Base-by-base conservation (phyloP, 2,329 filamentous ascomycete genomes). In the Basipetospora chlamydospora region DNA sequence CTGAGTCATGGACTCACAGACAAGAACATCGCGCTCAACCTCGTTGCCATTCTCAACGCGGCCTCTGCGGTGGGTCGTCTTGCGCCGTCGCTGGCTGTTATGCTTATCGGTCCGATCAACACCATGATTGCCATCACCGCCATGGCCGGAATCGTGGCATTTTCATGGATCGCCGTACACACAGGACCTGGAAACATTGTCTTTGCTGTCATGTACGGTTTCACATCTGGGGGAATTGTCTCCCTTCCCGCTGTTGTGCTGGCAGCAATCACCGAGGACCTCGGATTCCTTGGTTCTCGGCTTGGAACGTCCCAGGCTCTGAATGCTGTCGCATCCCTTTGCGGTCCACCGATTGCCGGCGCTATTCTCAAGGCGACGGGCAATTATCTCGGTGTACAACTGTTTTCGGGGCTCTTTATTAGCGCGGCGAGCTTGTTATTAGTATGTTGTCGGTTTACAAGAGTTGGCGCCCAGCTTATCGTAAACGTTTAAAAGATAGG, bases 11-110 rank as follows among this genome's bases (percentile, higher is more conserved):
- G 56, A 1, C 40, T 54, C 29, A 49, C 52, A 1, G 46, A 47
- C 4, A 44, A 46, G 22, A 47, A 47, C 16, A 44, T 65, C 5
- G 57, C 56, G 2, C 49, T 55, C 12, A 68, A 70, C 40, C 53
- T 70, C 17, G 49, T 71, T 4, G 52, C 67, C 2, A 62, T 71
- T 32, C 56, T 70, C 34, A 71, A 70, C 47, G 64, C 60, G 1
- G 58, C 61, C 1, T 64, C 64, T 1, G 53, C 67, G 6, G 53
- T 64, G 6, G 67, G 68, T 0, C 59, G 68, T 6, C 51, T 70
- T 1, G 46, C 66, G 0, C 66, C 64, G 1, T 59, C 60, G 4
- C 53, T 61, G 6, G 41, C 69, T 4, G 63, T 62, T 0, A 57
- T 60, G 34, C 49, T 46, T 20, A 41, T 61, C 26, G 63, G 63